A percentile compares a stretch with the other conserved stretches of the same genome.
Evolutionary conservation across 768 basidiomycete species (phyloP).

Genomic region (Tricholoma sp.): DNA sequence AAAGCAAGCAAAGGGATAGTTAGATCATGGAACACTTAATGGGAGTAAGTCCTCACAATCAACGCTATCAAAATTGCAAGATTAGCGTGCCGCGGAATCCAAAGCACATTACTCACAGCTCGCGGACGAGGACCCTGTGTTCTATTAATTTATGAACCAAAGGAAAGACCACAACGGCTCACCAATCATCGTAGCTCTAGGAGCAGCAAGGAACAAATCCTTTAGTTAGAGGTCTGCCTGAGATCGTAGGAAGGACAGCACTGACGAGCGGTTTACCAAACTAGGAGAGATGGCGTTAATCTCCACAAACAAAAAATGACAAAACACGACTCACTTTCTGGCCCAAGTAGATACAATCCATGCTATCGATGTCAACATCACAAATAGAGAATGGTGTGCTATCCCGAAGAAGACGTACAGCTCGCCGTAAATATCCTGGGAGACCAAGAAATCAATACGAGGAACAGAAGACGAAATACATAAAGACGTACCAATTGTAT

Average conservation of each 20-base stretch:
- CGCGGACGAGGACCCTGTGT: constrained; percentile 62
- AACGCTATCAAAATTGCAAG: constrained; percentile 37
- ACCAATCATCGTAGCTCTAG: constrained; percentile 41
- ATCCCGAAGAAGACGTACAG: constrained; percentile 41
- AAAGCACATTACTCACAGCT: constrained; percentile 48
- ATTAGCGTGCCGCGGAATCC: neutral
- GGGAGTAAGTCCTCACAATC: constrained; percentile 48
- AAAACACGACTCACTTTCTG: constrained; percentile 65
- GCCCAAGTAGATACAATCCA: constrained; percentile 96
- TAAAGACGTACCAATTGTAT: constrained; percentile 65
- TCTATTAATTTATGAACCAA: neutral
- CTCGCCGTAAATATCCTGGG: constrained; percentile 94
- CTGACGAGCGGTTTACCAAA: constrained; percentile 73
- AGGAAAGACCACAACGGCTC: constrained; percentile 5
- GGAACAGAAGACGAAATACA: constrained; percentile 7
- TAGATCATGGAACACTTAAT: neutral
- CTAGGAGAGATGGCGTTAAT: constrained; percentile 26
- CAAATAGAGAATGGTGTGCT: neutral
- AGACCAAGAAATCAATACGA: neutral
- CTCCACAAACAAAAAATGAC: neutral
- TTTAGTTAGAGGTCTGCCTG: neutral
- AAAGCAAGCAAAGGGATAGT: neutral
- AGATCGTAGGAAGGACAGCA: constrained; percentile 1
- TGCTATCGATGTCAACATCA: constrained; percentile 34
- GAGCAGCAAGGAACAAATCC: neutral